Evolutionary conservation across 179 eudicot species (phyloP), one percentile per base, ranked within the genome.

Genomic region (Beta corolliflora): DNA sequence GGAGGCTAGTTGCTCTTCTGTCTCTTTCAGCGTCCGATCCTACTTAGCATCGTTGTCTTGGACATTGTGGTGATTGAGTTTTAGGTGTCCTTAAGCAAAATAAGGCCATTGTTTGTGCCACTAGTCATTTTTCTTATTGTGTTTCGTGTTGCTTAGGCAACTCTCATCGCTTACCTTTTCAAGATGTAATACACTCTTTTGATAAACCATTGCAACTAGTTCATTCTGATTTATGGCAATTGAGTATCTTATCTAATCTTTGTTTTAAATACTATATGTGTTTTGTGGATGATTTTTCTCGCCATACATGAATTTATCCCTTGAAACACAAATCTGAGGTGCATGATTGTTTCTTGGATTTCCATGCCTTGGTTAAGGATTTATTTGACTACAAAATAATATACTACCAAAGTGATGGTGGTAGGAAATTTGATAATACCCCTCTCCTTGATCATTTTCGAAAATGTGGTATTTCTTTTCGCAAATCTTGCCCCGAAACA

Each of bases 281-380:
- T 54, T 73, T 73, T 54, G 61, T 73, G 52, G 77, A 73, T 23
- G 77, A 73, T 29, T 29, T 73, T 16, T 73, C 77, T 73, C 61
- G 63, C 0, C 54, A 50, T 21, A n/a, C 77, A 1, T 73, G 77
- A 31, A 23, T 73, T 9, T 73, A 53, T 73, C 60, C 60, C 2
- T 19, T 73, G 5, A 25, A 73, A 31, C 23, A 29, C 31, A 73
- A 53, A 50, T 50, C 10, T 2, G 48, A 54, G 9, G 77, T 73
- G 2, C 54, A 53, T 25, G 7, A 5, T 23, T 15, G 1, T 12
- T 73, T 73, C 14, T n/a, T 54, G 12, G 45, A 54, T 4, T 73
- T 73, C 8, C 48, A 53, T 29, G 11, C 12, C 9, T n/a, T 72
- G 59, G 76, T 50, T 16, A 44, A 72, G 25, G 52, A 71, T 50